Conservation (phyloP, 1,139 yeast species). For the Yamadazyma aaseri region DNA sequence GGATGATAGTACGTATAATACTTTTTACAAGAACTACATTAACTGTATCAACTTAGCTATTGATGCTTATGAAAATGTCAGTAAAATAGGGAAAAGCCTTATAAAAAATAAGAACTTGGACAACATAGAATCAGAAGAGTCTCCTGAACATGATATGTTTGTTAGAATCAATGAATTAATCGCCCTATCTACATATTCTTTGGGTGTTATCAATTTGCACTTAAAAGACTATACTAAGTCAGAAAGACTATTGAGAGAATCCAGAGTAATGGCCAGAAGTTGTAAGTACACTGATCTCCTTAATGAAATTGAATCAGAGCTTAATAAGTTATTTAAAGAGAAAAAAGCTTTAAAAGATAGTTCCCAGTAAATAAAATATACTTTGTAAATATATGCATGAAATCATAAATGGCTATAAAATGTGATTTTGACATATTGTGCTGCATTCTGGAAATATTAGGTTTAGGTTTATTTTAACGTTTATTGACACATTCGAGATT, state of each 20-base stretch:
- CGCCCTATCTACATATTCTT: conserved; percentile 80
- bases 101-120: conserved; percentile 17
- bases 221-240: conserved; percentile 55
- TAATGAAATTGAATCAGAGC: conserved; percentile 64
- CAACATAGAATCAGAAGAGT: conserved; percentile 36
- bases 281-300: conserved; percentile 65
- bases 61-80: conserved; percentile 51
- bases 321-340: conserved; percentile 48
- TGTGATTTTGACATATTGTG: too few relatives aligned
- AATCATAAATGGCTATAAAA: too few relatives aligned
- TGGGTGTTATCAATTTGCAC: conserved; percentile 76
- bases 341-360: conserved; percentile 11
- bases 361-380: background rate
- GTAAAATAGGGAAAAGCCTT: conserved; percentile 43
- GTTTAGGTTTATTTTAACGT: too few relatives aligned
- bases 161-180: conserved; percentile 51
- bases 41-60: conserved; percentile 36
- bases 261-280: conserved; percentile 68
- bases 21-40: conserved; percentile 5
- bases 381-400: too few relatives aligned
- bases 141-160: conserved; percentile 6
- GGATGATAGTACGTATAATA: conserved; percentile 35
- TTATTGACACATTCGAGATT: too few relatives aligned
- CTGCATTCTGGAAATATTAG: too few relatives aligned
- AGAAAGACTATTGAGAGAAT: conserved; percentile 61